These are phyloP conservation scores for Chalaropsis thielavioides DNA, from an alignment of 2,329 filamentous ascomycete genomes.

Conservation along the genomic window DNA sequence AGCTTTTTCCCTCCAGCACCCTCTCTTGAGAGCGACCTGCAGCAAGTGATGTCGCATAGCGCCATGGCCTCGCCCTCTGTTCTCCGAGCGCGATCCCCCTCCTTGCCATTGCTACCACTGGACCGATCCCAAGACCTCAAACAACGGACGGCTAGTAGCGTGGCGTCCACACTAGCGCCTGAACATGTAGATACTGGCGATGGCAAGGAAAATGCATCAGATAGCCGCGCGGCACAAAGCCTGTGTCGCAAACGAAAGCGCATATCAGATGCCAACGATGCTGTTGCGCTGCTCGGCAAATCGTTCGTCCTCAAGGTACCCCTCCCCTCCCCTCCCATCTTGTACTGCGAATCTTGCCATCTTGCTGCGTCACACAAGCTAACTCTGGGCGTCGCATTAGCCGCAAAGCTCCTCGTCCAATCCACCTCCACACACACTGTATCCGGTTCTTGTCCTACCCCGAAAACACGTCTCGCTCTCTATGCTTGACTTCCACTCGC, in stretches of 20 bases:
- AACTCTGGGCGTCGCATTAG: conserved; percentile 25
- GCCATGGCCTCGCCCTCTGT: conserved; percentile 1
- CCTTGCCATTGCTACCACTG: conserved; percentile 10
- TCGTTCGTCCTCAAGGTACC: conserved; percentile 12
- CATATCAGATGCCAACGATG: conserved; percentile 12
- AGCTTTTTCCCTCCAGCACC: background rate
- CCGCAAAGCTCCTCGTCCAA: conserved; percentile 41
- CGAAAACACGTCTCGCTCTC: conserved; percentile 47
- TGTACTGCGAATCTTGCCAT: background rate
- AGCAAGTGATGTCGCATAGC: background rate
- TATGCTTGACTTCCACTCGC: conserved; percentile 41
- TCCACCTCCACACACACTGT: conserved; percentile 39
- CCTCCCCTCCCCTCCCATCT: too few relatives aligned
- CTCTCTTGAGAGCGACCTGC: background rate
- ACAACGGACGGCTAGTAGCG: conserved; percentile 3
- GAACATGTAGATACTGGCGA: conserved; percentile 4
- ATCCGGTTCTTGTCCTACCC: conserved; percentile 47
- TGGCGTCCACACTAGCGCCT: conserved; percentile 5
- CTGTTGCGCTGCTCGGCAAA: conserved; percentile 11
- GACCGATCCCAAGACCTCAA: background rate
- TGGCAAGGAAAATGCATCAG: conserved; percentile 4
- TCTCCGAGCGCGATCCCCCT: conserved; percentile 11
- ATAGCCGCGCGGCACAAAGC: background rate
- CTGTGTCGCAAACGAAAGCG: conserved; percentile 14
- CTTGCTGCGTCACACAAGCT: background rate